Base-by-base conservation (phyloP, 1,284 basidiomycete species). In the Puccinia hordei region DNA sequence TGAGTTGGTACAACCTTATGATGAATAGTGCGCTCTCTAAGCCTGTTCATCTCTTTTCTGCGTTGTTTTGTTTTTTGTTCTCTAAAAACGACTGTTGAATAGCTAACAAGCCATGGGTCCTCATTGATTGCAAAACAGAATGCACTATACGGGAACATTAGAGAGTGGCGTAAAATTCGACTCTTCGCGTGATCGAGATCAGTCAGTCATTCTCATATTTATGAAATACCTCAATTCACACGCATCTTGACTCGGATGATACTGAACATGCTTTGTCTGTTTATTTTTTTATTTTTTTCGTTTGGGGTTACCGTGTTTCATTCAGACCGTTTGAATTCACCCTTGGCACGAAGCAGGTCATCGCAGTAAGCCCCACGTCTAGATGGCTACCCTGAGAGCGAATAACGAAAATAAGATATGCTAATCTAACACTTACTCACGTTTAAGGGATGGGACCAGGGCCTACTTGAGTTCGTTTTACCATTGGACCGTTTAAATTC, bases 311-410 rank as follows among this genome's bases (percentile, higher is more conserved):
- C 72, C 24, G 2, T 55, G 8, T 57, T 13, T 8, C 30, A 38
- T 66, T 35, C 41, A 80, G 78, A 51, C 78, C 78, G 9, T 78
- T 77, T 57, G 59, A 73, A 1, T 73, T 82, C n/a, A 71, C 81
- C 82, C 81, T 86, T 27, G 85, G 85, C 55, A 71, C 69, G 13
- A 84, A 84, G 24, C 84, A 85, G 71, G 85, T 86, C 1, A 86
- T 86, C 83, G 73, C 81, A 69, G 82, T 68, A 41, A 61, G 59
- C 46, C 27, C 12, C 33, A 69, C 44, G 9, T 24, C 8, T 49
- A 15, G 9, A 38, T 33, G 15, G 61, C 61, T 13, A 80, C 57
- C 19, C 13, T 73, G 19, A 19, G 46, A 12, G 19, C n/a, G 22
- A 57, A 80, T 63, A 46, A 53, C 2, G 27, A 77, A 66, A 33